phyloP scores from a whole-genome alignment of 2,329 filamentous ascomycete genomes.

The Nemania sp. region DNA sequence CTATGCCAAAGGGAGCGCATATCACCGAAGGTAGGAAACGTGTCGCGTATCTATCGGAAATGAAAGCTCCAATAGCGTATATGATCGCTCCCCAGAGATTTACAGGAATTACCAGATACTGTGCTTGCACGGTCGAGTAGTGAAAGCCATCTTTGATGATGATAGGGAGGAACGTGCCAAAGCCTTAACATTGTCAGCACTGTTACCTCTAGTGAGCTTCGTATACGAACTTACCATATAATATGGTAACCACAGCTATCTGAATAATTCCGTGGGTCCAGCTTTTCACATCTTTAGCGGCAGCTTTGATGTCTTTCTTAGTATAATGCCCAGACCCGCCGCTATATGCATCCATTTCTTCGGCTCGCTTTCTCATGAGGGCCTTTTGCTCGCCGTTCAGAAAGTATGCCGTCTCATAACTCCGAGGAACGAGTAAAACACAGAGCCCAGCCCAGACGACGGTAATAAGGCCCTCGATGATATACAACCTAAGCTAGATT shows the following conservation, averaged over 20 bases:
- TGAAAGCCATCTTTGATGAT: constrained; percentile 46
- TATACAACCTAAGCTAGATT: constrained; percentile 23
- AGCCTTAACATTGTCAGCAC: no score
- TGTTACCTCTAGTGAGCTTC: not conserved
- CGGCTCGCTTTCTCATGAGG: constrained; percentile 29
- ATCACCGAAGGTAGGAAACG: constrained; percentile 44
- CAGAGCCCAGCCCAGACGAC: constrained; percentile 22
- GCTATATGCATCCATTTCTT: constrained; percentile 31
- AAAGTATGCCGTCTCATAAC: constrained; percentile 30
- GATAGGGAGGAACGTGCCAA: constrained; percentile 47
- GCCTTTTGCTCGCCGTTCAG: constrained; percentile 27
- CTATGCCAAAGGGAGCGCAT: constrained; percentile 35
- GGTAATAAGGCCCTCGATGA: constrained; percentile 31
- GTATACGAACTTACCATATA: constrained; percentile 35
- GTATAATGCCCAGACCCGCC: constrained; percentile 32
- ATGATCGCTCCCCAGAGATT: constrained; percentile 46
- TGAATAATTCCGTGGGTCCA: constrained; percentile 41
- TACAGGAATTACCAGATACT: constrained; percentile 47
- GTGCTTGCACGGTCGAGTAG: constrained; percentile 43
- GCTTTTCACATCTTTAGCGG: constrained; percentile 33
- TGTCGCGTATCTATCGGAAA: constrained; percentile 43
- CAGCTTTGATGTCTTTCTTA: constrained; percentile 30
- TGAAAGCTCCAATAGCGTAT: constrained; percentile 44
- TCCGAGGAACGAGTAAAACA: constrained; percentile 23
- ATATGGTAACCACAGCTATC: constrained; percentile 44